These are phyloP conservation scores for Ascocoryne sarcoides DNA, from an alignment of 2,329 filamentous ascomycete genomes.

Conservation along the genomic window DNA sequence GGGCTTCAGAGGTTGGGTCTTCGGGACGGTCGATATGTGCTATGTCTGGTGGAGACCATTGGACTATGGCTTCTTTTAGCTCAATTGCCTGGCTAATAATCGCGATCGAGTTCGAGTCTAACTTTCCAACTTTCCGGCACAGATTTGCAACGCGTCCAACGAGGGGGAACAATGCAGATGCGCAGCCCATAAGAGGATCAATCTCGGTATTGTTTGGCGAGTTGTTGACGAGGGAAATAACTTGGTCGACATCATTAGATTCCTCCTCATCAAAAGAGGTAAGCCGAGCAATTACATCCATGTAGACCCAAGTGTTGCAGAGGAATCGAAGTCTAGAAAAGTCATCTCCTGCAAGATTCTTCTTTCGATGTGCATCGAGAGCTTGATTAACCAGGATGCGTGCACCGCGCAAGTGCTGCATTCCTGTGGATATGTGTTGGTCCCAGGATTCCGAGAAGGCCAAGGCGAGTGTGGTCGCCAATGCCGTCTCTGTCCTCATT, in stretches of 20 bases:
- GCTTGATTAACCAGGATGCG: constrained; percentile 54
- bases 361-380: constrained; percentile 37
- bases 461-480: constrained; percentile 61
- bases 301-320: constrained; percentile 66
- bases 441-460: constrained; percentile 68
- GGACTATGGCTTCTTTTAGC: constrained; percentile 49
- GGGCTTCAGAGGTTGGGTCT: constrained; percentile 52
- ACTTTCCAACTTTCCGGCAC: constrained; percentile 51
- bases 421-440: constrained; percentile 57
- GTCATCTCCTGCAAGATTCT: constrained; percentile 37
- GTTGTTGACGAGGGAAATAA: constrained; percentile 33
- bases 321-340: constrained; percentile 53
- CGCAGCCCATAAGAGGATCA: constrained; percentile 66
- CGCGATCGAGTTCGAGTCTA: constrained; percentile 43
- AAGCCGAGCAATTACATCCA: constrained; percentile 62
- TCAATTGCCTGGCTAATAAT: constrained; percentile 54
- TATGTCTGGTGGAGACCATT: constrained; percentile 47
- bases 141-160: constrained; percentile 58
- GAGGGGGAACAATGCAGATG: constrained; percentile 56
- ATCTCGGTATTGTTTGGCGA: constrained; percentile 40
- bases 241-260: constrained; percentile 42
- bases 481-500: constrained; percentile 55
- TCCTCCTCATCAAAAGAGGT: constrained; percentile 47
- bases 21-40: constrained; percentile 49
- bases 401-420: constrained; percentile 60